These are phyloP conservation scores for Cetraspora pellucida DNA, from an alignment of 192 early-diverging fungal species.

Conservation along the genomic window DNA sequence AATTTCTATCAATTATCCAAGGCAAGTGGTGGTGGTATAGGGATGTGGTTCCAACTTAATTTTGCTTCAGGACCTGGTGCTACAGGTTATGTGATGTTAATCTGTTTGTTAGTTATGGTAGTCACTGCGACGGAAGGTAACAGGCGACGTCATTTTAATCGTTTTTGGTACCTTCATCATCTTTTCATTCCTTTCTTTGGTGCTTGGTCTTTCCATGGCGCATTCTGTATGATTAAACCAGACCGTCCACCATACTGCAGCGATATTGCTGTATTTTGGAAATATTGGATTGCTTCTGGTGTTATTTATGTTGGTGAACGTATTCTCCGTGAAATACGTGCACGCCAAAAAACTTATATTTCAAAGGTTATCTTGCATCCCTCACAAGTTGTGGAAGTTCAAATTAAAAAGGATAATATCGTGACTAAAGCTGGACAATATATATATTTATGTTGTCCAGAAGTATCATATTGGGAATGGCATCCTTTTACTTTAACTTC, in stretches of 20 bases:
- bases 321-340: conserved; percentile 60
- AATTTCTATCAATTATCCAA: conserved; percentile 50
- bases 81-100: conserved; percentile 74
- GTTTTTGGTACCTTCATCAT: conserved; percentile 82
- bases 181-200: conserved; percentile 69
- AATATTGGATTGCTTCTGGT: conserved; percentile 59
- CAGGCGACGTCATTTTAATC: conserved; percentile 66
- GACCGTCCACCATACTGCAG: conserved; percentile 48
- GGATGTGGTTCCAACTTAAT: conserved; percentile 41
- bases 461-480: conserved; percentile 72
- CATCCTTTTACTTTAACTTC: conserved; percentile 80
- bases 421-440: conserved; percentile 70
- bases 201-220: conserved; percentile 69
- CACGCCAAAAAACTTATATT: conserved; percentile 57
- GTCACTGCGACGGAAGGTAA: conserved; percentile 58
- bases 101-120: conserved; percentile 64
- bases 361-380: conserved; percentile 78
- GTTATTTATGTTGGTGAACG: conserved; percentile 67
- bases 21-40: conserved; percentile 20
- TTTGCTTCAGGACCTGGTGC: conserved; percentile 53
- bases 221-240: conserved; percentile 53
- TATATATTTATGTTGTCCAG: conserved; percentile 72
- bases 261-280: conserved; percentile 55
- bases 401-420: conserved; percentile 58
- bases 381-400: conserved; percentile 69